Evolutionary conservation across 23 red algal species (phyloP), one percentile per base, ranked within the genome.

Genomic region (Gracilaria gracilis): DNA sequence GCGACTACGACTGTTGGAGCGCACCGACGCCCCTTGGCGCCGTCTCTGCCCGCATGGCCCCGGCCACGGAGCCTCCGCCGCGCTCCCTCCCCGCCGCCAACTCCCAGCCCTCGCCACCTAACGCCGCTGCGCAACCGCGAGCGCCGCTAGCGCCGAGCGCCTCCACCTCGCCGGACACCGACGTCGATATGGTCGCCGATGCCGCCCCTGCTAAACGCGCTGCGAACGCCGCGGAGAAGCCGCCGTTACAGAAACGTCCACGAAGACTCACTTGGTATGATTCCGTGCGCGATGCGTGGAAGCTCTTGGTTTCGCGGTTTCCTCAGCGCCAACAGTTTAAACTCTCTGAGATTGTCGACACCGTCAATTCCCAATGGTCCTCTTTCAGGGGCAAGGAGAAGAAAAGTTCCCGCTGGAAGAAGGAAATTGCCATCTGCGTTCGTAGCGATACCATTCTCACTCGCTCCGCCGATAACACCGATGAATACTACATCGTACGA

Each of bases 191-290:
- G 65, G 31, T 25, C 65, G 65, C 28, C 28, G 31, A 33, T 4
- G 4, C 65, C 24, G 65, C 27, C 5, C 65, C 28, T 4, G 4
- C 12, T 2, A 70, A 38, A 25, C 65, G 65, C 28, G 17, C 14
- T 19, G 35, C 28, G 1, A 28, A 34, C 28, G 17, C 28, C 31
- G 35, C 31, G 13, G 65, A 70, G 12, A 70, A 70, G 35, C 65
- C 65, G 14, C 65, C 65, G 31, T 25, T 70, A 19, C 65, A 70
- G 65, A 70, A 70, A 25, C 65, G 65, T 35, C 65, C 65, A 9
- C 65, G 65, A 4, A 9, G 65, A 4, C 65, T 38, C 28, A 70
- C 65, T 4, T 33, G 65, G 12, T 16, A 70, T 16, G 65, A 70
- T 16, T 24, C 35, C 14, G 65, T 70, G 28, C 65, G 65, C 35